These are phyloP conservation scores for Yamadazyma blattariae DNA, from an alignment of 1,139 yeast genomes.

Conservation along the genomic window DNA sequence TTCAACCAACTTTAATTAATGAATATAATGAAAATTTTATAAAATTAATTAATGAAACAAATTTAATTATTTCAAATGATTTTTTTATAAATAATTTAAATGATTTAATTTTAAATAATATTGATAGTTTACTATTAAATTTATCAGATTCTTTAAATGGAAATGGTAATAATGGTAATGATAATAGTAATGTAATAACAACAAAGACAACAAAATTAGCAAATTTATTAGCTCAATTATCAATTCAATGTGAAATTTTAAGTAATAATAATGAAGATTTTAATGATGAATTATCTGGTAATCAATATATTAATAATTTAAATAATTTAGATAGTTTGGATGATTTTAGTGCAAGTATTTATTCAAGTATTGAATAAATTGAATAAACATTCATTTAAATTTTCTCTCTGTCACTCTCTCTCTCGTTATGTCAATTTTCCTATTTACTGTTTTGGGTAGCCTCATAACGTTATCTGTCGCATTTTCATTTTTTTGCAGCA, in stretches of 20 bases:
- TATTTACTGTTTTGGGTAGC: background rate
- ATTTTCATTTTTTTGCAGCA: background rate
- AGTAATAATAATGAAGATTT: conserved; percentile 37
- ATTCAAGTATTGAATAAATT: conserved; percentile 76
- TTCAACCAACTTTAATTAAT: conserved; percentile 42
- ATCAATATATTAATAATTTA: conserved; percentile 40
- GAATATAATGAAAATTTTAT: conserved; percentile 40
- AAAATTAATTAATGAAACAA: conserved; percentile 47
- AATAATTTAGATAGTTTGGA: conserved; percentile 67
- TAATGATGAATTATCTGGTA: conserved; percentile 40
- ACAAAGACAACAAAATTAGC: conserved; percentile 59
- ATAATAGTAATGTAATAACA: background rate
- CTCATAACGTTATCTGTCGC: background rate
- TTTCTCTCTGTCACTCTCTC: background rate
- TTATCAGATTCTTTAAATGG: conserved; percentile 24
- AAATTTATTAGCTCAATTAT: conserved; percentile 61
- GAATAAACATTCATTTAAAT: conserved; percentile 28
- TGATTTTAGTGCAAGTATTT: conserved; percentile 86
- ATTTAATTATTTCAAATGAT: conserved; percentile 29
- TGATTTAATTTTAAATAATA: conserved; percentile 25
- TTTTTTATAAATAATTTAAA: conserved; percentile 29
- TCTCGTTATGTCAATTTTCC: background rate
- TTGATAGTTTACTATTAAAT: conserved; percentile 29
- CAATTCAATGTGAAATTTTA: conserved; percentile 62
- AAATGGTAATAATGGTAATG: conserved; percentile 9